Evolutionary conservation across 2,329 filamentous ascomycete genomes (phyloP).

Genomic region (Fusarium veterinarium): DNA sequence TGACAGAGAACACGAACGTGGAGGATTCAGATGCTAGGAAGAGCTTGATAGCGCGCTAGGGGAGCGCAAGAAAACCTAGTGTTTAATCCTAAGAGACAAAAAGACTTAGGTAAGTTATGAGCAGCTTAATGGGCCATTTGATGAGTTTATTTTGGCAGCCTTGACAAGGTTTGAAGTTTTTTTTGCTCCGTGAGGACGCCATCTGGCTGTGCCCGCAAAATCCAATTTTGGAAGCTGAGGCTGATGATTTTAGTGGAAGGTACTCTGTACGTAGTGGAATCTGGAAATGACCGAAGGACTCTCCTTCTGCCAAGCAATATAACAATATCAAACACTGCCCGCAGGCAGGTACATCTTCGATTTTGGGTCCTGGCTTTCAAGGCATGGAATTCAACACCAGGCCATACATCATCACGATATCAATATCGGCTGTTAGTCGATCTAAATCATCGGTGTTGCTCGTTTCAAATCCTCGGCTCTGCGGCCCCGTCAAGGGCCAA

Average conservation of each 20-base stretch:
- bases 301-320: conserved; percentile 4
- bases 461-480: conserved; percentile 33
- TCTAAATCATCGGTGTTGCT: conserved; percentile 31
- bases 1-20: conserved; percentile 9
- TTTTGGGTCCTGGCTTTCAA: neutral
- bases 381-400: neutral
- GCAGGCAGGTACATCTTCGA: neutral
- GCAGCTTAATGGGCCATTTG: neutral
- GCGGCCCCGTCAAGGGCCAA: conserved; percentile 25
- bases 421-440: conserved; percentile 31
- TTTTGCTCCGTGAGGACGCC: neutral
- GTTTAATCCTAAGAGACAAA: neutral
- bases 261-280: neutral
- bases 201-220: neutral
- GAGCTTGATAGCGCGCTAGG: neutral
- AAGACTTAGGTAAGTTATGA: neutral
- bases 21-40: conserved; percentile 32
- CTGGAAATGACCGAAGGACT: conserved; percentile 8
- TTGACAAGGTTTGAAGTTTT: neutral
- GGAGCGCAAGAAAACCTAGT: neutral
- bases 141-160: neutral
- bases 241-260: conserved; percentile 12
- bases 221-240: conserved; percentile 10
- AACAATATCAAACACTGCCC: neutral
- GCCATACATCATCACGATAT: conserved; percentile 6